phyloP scores from a whole-genome alignment of 805 yeast species.

The Scheffersomyces spartinae region DNA sequence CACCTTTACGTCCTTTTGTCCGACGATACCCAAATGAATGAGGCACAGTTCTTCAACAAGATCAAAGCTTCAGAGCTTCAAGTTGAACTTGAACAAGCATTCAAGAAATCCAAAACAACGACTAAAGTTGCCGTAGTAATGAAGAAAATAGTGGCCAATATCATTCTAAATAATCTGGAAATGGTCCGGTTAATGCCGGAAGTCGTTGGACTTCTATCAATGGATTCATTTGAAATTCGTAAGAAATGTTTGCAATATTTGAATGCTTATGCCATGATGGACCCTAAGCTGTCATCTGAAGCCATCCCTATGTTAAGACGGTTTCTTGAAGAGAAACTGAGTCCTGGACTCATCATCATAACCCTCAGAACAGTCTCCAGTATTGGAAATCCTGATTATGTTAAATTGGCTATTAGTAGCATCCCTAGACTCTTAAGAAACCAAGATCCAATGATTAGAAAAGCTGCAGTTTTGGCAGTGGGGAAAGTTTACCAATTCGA shows the following conservation, averaged over 20 bases:
- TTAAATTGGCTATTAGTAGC: slow-evolving; percentile 32
- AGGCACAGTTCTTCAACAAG: slow-evolving; percentile 27
- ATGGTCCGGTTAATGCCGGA: slow-evolving; percentile 59
- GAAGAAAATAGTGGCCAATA: slow-evolving; percentile 70
- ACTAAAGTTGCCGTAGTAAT: slow-evolving; percentile 28
- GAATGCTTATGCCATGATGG: slow-evolving; percentile 44
- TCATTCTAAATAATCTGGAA: slow-evolving; percentile 74
- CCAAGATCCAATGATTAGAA: slow-evolving; percentile 48
- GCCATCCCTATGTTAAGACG: slow-evolving; percentile 44
- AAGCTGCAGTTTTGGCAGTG: slow-evolving; percentile 58
- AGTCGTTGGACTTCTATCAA: slow-evolving; percentile 38
- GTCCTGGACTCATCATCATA: slow-evolving; percentile 43
- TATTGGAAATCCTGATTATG: slow-evolving; percentile 42
- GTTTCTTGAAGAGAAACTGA: slow-evolving; percentile 39
- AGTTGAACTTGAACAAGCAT: slow-evolving; percentile 32
- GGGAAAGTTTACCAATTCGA: slow-evolving; percentile 55
- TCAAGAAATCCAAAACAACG: slow-evolving; percentile 29
- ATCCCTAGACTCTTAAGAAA: slow-evolving; percentile 29
- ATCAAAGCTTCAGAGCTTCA: slow-evolving; percentile 27
- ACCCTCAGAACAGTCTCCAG: slow-evolving; percentile 56
- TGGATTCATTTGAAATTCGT: slow-evolving; percentile 56
- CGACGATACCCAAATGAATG: too few species aligned
- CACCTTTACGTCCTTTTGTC: too few species aligned
- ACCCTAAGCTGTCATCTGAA: slow-evolving; percentile 42
- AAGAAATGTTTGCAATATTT: slow-evolving; percentile 62